Evolutionary conservation across 805 yeast species (phyloP).

Genomic region (Kazachstania bromeliacearum): DNA sequence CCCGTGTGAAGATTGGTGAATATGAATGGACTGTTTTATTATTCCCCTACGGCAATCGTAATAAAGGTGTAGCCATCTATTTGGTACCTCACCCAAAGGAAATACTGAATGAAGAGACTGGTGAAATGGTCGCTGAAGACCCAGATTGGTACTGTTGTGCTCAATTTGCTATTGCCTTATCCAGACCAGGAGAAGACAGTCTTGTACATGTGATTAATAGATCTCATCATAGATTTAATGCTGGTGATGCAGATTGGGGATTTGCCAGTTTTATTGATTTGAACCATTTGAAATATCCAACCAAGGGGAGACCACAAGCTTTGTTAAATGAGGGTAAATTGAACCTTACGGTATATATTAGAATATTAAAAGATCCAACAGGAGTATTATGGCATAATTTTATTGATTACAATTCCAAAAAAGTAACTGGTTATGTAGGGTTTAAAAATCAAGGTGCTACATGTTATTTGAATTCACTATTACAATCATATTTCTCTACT

Average conservation of each 20-base stretch:
- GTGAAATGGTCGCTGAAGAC: constrained; percentile 23
- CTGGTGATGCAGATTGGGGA: constrained; percentile 90
- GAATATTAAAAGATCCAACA: constrained; percentile 78
- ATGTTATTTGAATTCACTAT: constrained; percentile 84
- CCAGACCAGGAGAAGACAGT: constrained; percentile 66
- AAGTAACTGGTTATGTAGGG: constrained; percentile 85
- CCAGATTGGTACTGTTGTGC: constrained; percentile 83
- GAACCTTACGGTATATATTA: constrained; percentile 67
- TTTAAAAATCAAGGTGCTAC: constrained; percentile 97
- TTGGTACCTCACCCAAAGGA: constrained; percentile 55
- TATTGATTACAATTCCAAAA: constrained; percentile 73
- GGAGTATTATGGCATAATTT: constrained; percentile 93
- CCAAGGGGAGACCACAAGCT: constrained; percentile 31
- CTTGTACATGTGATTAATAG: constrained; percentile 47
- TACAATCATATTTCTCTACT: constrained; percentile 87
- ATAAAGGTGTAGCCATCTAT: constrained; percentile 58
- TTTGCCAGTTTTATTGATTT: constrained; percentile 67
- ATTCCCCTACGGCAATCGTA: constrained; percentile 67
- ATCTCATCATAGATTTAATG: constrained; percentile 71
- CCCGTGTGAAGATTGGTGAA: constrained; percentile 48
- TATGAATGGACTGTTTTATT: constrained; percentile 61
- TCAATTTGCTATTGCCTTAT: constrained; percentile 74
- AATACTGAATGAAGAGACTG: constrained; percentile 19
- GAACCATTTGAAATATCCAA: constrained; percentile 36
- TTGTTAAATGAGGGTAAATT: constrained; percentile 45